Conservation (phyloP, 2,329 filamentous ascomycete genomes). For the Colletotrichum horii region DNA sequence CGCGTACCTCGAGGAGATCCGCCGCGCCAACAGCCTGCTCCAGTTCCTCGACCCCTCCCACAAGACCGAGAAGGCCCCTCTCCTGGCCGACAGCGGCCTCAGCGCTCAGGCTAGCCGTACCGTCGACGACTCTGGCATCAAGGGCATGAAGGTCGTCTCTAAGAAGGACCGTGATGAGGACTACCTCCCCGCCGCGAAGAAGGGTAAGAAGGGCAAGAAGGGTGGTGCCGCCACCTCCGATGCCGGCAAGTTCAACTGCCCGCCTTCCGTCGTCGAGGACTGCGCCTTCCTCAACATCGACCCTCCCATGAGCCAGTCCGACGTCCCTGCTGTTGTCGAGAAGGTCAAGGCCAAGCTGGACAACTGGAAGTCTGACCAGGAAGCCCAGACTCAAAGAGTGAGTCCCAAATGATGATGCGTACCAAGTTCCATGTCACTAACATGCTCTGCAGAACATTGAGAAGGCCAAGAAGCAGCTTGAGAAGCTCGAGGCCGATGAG, state of each 20-base stretch:
- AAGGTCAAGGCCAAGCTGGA: slow-evolving; percentile 92
- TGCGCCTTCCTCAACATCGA: slow-evolving; percentile 84
- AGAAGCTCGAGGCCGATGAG: slow-evolving; percentile 78
- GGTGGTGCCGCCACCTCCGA: slow-evolving; percentile 55
- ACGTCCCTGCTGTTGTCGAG: slow-evolving; percentile 80
- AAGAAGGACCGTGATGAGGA: slow-evolving; percentile 91
- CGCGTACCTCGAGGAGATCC: slow-evolving; percentile 92
- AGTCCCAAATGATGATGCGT: slow-evolving; percentile 35
- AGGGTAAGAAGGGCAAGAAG: slow-evolving; percentile 89
- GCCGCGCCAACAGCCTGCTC: slow-evolving; percentile 85
- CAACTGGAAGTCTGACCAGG: slow-evolving; percentile 91
- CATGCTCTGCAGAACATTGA: slow-evolving; percentile 77
- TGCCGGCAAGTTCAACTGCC: slow-evolving; percentile 73
- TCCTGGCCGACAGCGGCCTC: slow-evolving; percentile 72
- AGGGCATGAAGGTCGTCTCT: slow-evolving; percentile 81
- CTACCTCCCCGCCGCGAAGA: slow-evolving; percentile 81
- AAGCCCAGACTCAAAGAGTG: slow-evolving; percentile 88
- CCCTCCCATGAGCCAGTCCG: slow-evolving; percentile 83
- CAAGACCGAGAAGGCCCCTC: slow-evolving; percentile 69
- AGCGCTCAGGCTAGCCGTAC: slow-evolving; percentile 81
- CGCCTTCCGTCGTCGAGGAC: slow-evolving; percentile 90
- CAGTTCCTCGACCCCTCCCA: slow-evolving; percentile 85
- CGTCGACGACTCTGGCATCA: slow-evolving; percentile 82
- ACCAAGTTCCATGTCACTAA: slow-evolving; percentile 30
- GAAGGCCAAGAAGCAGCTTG: slow-evolving; percentile 95